Base-by-base conservation (phyloP, 1,284 basidiomycete genomes). In the Fomes fomentarius region DNA sequence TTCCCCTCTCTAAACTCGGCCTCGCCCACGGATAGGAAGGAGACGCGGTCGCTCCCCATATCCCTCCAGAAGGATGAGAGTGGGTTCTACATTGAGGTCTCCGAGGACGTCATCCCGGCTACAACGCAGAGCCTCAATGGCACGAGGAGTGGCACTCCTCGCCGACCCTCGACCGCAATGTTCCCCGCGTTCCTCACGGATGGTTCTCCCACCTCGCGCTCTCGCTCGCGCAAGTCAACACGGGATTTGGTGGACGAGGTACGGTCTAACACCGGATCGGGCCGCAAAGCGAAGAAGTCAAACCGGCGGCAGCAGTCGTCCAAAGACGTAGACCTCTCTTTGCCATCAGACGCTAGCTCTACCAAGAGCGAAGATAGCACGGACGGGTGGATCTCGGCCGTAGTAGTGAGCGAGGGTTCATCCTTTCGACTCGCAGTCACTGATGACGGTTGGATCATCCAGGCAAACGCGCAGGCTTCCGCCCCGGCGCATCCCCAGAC, bases 201-300 rank as follows among this genome's bases (percentile, higher is more conserved):
- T 22, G 57, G 52, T 10, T 60, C 60, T 3, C 49, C 52, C 9
- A 57, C 62, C 24, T 48, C 59, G 8, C 63, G 66, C 10, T 40
- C 59, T 14, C 64, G 64, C 25, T 69, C 68, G 15, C 38, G 38
- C 7, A 66, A 64, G 54, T 40, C 38, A 10, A 71, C 69, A 12
- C 62, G 69, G 6, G 67, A 69, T 51, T 65, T 71, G n/a, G 69
- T 71, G 3, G 69, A 71, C 44, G 63, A 67, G 14, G 44, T 70
- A 26, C 60, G 68, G 47, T 66, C 64, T 12, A 53, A 54, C 33
- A 42, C 48, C 7, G 45, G 51, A 19, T 68, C 64, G 56, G 62
- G 65, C 17, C 60, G 60, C 30, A 65, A 59, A 58, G 34, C 56
- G 41, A 60, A 57, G 52, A 60, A 57, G 50, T 54, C 58, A 21